phyloP scores from a whole-genome alignment of 345 rosid genomes.

The Cochlearia excelsa region DNA sequence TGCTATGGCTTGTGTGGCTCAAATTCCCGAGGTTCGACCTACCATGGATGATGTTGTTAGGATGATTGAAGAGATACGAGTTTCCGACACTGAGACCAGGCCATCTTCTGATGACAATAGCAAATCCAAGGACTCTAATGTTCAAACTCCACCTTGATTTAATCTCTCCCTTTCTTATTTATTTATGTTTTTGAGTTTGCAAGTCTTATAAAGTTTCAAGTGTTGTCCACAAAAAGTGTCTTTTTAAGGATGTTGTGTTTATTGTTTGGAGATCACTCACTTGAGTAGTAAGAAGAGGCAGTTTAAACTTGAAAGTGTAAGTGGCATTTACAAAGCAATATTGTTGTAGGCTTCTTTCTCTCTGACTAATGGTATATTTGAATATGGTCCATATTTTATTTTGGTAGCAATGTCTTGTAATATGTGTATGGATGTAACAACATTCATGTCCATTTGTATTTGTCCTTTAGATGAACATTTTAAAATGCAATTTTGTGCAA shows the following conservation, averaged over 20 bases:
- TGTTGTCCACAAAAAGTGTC: too few relatives aligned
- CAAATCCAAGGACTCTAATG: constrained; percentile 70
- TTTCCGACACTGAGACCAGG: constrained; percentile 72
- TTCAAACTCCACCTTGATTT: constrained; percentile 62
- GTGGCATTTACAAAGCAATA: constrained; percentile 9
- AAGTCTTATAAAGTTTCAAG: background rate
- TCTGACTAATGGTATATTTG: constrained; percentile 16
- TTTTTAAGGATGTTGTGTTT: constrained; percentile 14
- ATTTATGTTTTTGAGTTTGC: constrained; percentile 25
- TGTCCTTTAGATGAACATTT: constrained; percentile 12
- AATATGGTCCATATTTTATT: constrained; percentile 14
- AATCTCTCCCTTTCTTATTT: background rate
- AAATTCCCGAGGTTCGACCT: constrained; percentile 61
- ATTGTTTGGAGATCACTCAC: constrained; percentile 24
- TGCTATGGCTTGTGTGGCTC: constrained; percentile 74
- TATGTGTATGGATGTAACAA: constrained; percentile 17
- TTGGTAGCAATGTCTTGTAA: constrained; percentile 14
- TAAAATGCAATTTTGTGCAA: constrained; percentile 11
- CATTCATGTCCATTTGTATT: constrained; percentile 5
- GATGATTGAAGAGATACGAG: constrained; percentile 80
- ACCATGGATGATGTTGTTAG: constrained; percentile 70
- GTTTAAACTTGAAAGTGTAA: constrained; percentile 2
- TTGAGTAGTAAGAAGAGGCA: constrained; percentile 14
- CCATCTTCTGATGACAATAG: constrained; percentile 74
- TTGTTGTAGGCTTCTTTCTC: constrained; percentile 19